A percentile compares a stretch with the other conserved stretches of the same genome.
Conservation (phyloP, 2,329 filamentous ascomycete genomes). For the Zelopaecilomyces penicillatus region DNA sequence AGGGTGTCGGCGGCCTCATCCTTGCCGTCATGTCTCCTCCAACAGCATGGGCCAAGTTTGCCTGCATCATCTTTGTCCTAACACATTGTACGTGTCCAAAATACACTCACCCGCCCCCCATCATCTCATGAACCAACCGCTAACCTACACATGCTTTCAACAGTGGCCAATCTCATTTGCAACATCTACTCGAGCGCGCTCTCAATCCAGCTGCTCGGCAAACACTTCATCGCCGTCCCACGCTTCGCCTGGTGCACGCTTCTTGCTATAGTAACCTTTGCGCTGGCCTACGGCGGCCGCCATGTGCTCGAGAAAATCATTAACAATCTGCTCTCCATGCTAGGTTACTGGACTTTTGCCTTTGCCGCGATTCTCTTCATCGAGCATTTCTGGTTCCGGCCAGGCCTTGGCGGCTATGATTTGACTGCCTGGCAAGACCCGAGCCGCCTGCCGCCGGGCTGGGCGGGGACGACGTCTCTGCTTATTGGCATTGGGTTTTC, state of each 20-base stretch:
- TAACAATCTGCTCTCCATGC: conserved; percentile 13
- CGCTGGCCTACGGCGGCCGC: conserved; percentile 14
- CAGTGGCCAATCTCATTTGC: conserved; percentile 4
- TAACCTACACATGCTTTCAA: conserved; percentile 6
- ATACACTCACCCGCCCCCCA: no score
- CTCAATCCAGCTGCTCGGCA: conserved; percentile 13
- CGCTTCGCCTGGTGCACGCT: conserved; percentile 12
- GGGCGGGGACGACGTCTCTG: conserved; percentile 11
- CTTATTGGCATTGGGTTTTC: conserved; percentile 10
- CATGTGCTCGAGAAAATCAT: conserved; percentile 13
- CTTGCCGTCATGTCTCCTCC: no score
- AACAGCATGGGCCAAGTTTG: no score
- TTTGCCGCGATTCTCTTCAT: conserved; percentile 13
- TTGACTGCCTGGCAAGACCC: conserved; percentile 12
- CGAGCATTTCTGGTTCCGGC: conserved; percentile 13
- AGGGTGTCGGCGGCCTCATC: no score
- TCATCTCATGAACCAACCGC: no score
- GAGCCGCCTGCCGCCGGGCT: conserved; percentile 10
- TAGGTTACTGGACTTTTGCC: conserved; percentile 15
- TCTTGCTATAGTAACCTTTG: conserved; percentile 12
- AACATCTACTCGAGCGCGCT: conserved; percentile 14
- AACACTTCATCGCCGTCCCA: conserved; percentile 13
- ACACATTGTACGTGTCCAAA: no score
- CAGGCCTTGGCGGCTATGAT: conserved; percentile 12
- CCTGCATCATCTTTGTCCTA: no score